Base-by-base conservation (phyloP, 2,329 filamentous ascomycete genomes). In the Venturia nashicola region DNA sequence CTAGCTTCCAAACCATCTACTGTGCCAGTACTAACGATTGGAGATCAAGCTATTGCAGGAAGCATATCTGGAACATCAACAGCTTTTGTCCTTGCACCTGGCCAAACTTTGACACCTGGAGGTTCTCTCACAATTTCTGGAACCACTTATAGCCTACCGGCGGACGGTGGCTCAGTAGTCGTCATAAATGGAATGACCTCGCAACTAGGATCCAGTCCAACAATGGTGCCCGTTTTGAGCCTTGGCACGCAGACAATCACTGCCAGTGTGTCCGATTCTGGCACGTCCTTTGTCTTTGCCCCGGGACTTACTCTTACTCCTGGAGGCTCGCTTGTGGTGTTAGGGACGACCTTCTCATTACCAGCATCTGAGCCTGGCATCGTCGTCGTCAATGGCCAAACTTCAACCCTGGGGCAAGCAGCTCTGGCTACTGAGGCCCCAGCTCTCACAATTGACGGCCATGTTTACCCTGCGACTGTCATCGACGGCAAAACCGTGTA, bases 271-370 rank as follows among this genome's bases (percentile, higher is more conserved):
- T 36, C 18, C 46, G 57, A 36, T 23, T 43, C 63, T 2, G 59
- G 1, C n/a, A 48, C n/a, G 7, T 2, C 71, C 2, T 79, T 77
- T 48, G 64, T 77, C 12, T 68, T 78, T 16, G 20, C 36, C 6
- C 69, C 70, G n/a, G 76, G 73, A 12, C 70, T 76, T 44, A 77
- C 75, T 1, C 70, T 78, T 1, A 67, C 68, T 0, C 71, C 76
- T 7, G 75, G 73, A 12, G 71, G 72, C 6, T 66, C 65, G 2
- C 70, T 76, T 32, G 74, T 70, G 12, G 67, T 75, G 1, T 67
- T 66, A 27, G 73, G 73, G 6, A 72, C 69, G 0, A 71, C 68
- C 5, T 63, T 76, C 3, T 74, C 74, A 2, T 69, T 76, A 43
- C 44, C 44, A 2, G 61, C 71, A 40, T 63, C 65, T 32, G 67